phyloP scores from a whole-genome alignment of 768 basidiomycete genomes.

The Strobilomyces echinocephalus region DNA sequence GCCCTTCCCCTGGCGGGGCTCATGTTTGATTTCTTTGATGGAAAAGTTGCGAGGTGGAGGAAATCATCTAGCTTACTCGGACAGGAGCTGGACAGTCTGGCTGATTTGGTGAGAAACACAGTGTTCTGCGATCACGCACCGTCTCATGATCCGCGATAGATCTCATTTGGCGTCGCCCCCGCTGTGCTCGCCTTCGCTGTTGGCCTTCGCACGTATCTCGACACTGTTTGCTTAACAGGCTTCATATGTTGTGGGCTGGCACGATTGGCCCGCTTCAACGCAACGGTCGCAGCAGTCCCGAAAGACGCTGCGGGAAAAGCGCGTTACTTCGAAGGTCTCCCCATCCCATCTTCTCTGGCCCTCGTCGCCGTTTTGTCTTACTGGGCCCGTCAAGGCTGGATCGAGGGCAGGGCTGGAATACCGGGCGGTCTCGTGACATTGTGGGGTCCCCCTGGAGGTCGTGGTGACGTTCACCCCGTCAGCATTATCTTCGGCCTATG shows the following conservation, averaged over 20 bases:
- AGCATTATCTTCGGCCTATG: conserved; percentile 76
- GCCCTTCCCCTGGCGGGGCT: conserved; percentile 87
- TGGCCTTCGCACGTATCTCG: conserved; percentile 87
- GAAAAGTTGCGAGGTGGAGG: conserved; percentile 96
- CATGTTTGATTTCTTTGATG: conserved; percentile 97
- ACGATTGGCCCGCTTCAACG: conserved; percentile 96
- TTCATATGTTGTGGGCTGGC: conserved; percentile 97
- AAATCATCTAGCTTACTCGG: conserved; percentile 94
- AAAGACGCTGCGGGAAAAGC: conserved; percentile 84
- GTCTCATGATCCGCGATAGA: conserved; percentile 41
- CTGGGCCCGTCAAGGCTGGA: conserved; percentile 84
- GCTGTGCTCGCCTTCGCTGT: conserved; percentile 88
- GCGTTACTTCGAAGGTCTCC: conserved; percentile 95
- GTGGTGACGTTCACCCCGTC: conserved; percentile 81
- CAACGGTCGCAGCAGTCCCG: conserved; percentile 91
- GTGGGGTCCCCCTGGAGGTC: conserved; percentile 67
- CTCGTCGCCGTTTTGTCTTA: conserved; percentile 77
- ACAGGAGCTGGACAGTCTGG: conserved; percentile 95
- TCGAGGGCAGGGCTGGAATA: conserved; percentile 69
- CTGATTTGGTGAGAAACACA: conserved; percentile 65
- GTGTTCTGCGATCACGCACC: conserved; percentile 3
- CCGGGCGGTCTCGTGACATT: conserved; percentile 70
- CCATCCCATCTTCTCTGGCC: conserved; percentile 85
- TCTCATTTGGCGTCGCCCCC: conserved; percentile 97
- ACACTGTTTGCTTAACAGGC: conserved; percentile 77